Conservation (phyloP, 2,329 filamentous ascomycete species). For the Apiospora sp. region DNA sequence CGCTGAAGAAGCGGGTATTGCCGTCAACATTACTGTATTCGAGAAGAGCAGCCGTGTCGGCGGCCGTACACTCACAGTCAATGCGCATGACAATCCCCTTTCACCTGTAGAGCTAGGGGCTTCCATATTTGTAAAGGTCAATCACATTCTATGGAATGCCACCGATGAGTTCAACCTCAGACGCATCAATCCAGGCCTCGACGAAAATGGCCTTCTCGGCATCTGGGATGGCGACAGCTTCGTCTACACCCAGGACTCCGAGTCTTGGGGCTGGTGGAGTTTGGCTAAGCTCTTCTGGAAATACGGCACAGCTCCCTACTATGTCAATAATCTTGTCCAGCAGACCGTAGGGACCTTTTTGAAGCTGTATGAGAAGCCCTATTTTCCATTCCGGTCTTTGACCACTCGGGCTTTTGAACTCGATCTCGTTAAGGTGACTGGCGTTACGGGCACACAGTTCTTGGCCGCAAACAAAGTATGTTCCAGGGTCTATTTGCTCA, state of each 20-base stretch:
- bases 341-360: constrained; percentile 76
- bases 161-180: constrained; percentile 75
- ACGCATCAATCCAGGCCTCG: constrained; percentile 53
- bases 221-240: constrained; percentile 86
- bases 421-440: constrained; percentile 71
- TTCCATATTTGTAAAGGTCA: constrained; percentile 88
- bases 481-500: background rate
- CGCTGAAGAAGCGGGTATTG: constrained; percentile 65
- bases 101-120: constrained; percentile 86
- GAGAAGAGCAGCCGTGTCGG: constrained; percentile 82
- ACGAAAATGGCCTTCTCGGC: constrained; percentile 67
- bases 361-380: constrained; percentile 78
- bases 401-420: constrained; percentile 72
- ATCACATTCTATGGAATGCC: constrained; percentile 81
- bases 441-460: constrained; percentile 76
- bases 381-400: constrained; percentile 85
- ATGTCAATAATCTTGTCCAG: constrained; percentile 76
- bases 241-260: constrained; percentile 70
- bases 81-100: constrained; percentile 72
- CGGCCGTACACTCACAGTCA: constrained; percentile 85
- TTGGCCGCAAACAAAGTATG: constrained; percentile 68
- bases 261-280: constrained; percentile 78
- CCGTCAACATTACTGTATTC: constrained; percentile 85
- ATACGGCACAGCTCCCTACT: constrained; percentile 82
- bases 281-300: constrained; percentile 81